These are phyloP conservation scores for Tetrapyrgos nigripes DNA, from an alignment of 1,284 basidiomycete species.

Conservation along the genomic window DNA sequence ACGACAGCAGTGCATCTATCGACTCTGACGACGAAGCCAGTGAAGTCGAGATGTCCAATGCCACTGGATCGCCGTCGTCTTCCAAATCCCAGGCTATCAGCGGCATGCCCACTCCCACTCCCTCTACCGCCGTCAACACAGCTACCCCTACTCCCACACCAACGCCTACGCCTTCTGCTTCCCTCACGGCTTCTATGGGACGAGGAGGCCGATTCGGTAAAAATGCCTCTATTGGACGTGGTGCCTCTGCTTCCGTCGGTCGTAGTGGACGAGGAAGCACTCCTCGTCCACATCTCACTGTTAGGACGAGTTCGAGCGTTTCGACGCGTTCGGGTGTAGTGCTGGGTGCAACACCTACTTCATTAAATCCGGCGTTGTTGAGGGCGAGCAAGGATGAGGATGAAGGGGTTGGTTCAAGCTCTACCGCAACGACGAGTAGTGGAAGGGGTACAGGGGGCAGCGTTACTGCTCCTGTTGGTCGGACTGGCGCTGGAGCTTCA, in stretches of 20 bases:
- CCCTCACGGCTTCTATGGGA: background rate
- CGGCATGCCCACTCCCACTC: slow-evolving; percentile 53
- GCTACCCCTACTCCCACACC: background rate
- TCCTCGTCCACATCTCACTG: slow-evolving; percentile 62
- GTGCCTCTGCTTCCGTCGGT: slow-evolving; percentile 24
- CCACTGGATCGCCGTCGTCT: slow-evolving; percentile 44
- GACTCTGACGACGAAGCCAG: slow-evolving; percentile 38
- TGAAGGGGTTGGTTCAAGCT: background rate
- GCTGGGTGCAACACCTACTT: slow-evolving; percentile 67
- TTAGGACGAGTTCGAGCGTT: slow-evolving; percentile 49
- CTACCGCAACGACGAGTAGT: background rate
- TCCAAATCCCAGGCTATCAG: slow-evolving; percentile 16
- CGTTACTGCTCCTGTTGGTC: background rate
- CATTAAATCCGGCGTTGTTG: slow-evolving; percentile 27
- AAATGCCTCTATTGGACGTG: slow-evolving; percentile 1
- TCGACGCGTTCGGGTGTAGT: slow-evolving; percentile 55
- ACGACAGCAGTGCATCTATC: slow-evolving; percentile 29
- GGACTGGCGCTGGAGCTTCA: slow-evolving; percentile 2
- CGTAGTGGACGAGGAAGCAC: slow-evolving; percentile 50
- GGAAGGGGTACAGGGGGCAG: background rate
- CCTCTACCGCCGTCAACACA: slow-evolving; percentile 33
- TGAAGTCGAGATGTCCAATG: slow-evolving; percentile 31
- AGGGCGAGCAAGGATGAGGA: slow-evolving; percentile 5
- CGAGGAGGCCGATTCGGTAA: slow-evolving; percentile 1
- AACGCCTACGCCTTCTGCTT: background rate